Evolutionary conservation across 2,329 filamentous ascomycete species (phyloP), one percentile per base, ranked within the genome.

Genomic region (Colletotrichum higginsianum): DNA sequence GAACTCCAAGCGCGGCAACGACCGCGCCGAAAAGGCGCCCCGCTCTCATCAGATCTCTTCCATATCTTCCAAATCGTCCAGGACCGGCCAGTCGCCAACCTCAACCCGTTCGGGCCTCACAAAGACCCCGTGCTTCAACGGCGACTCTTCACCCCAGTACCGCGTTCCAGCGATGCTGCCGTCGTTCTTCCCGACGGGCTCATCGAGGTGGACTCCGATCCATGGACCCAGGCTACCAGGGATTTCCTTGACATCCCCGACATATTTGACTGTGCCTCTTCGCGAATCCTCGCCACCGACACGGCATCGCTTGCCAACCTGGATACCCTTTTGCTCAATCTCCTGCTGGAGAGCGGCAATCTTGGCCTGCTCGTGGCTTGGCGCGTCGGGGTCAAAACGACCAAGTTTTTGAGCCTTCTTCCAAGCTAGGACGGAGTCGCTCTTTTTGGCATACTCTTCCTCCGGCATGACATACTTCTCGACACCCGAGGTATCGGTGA

Each of bases 321-420:
- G 84, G 75, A 93, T 92, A 83, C 92, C 91, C 80, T 92, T 90
- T 66, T 88, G 87, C 74, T 88, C 84, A 74, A 98, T 86, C 78
- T 97, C 94, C 67, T 89, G 88, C 75, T 91, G 87, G 52, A 92
- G 87, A 49, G 91, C 91, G 18, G 89, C 87, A 68, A 93, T 85
- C 80, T 93, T 93, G 74, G 93, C 89, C 79, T 94, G 87, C 79
- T 95, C 92, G 26, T 93, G 89, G 72, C 87, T 90, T 21, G 93
- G 91, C 9, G 95, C 94, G 76, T 92, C 87, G 15, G 96, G 96
- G 79, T 98, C 94, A 83, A 99, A 99, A 46, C 96, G 94, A 61
- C 96, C 96, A n/a, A 98, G 89, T 80, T 97, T 95, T 82, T 98
- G 92, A n/a, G 91, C 86, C 84, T 94, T 96, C 84, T 99, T 99